Percentiles rank a stretch among this genome's conserved stretches.
Evolutionary conservation across 306 rosid genomes (phyloP).

Genomic region (Casuarina cunninghamiana): DNA sequence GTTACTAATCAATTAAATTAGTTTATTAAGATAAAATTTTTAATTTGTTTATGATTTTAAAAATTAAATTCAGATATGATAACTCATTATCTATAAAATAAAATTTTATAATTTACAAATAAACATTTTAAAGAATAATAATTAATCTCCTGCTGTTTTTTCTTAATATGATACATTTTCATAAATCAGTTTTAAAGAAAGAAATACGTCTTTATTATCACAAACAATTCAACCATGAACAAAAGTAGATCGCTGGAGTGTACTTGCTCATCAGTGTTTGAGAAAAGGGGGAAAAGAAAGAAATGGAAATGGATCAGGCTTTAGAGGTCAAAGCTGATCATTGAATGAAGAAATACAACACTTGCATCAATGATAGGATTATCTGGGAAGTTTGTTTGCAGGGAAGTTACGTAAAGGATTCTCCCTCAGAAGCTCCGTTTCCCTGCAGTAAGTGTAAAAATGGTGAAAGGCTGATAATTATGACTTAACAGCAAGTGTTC

Average conservation of each 20-base stretch:
- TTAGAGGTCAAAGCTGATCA: slow-evolving; percentile 34
- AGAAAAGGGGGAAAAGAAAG: neutral
- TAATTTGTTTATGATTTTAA: no score
- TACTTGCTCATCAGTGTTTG: neutral
- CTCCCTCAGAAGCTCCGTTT: slow-evolving; percentile 74
- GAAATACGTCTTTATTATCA: no score
- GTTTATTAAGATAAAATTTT: no score
- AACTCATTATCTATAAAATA: no score
- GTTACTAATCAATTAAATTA: no score
- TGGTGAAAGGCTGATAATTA: slow-evolving; percentile 2
- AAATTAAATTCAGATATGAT: no score
- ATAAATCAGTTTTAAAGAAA: no score
- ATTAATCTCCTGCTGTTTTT: no score
- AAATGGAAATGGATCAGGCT: slow-evolving; percentile 27
- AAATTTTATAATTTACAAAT: no score
- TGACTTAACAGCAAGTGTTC: neutral
- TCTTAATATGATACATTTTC: no score
- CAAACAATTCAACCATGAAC: neutral
- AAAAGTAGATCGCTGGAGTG: neutral
- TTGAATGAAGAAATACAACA: neutral
- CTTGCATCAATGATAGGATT: slow-evolving; percentile 15
- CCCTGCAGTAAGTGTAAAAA: slow-evolving; percentile 43
- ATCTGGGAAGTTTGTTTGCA: slow-evolving; percentile 72
- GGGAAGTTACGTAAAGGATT: slow-evolving; percentile 88
- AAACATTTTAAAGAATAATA: no score